Percentiles rank a stretch among this genome's conserved stretches.
These are phyloP conservation scores for Ananas comosus DNA, from an alignment of 176 grass and related monocot species.

Conservation along the genomic window DNA sequence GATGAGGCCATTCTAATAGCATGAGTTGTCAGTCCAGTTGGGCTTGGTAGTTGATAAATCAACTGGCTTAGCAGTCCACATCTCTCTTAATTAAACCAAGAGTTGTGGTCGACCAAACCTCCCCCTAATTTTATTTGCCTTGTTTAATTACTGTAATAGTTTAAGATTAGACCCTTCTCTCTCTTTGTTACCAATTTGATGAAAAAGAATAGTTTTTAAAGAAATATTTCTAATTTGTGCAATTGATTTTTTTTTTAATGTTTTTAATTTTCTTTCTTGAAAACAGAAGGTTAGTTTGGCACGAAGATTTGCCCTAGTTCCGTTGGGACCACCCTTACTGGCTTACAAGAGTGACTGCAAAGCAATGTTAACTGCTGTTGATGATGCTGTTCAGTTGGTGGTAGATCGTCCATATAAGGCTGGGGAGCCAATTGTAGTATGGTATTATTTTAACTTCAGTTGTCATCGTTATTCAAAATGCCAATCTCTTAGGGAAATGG, in stretches of 20 bases:
- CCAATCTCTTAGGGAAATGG: too few species aligned
- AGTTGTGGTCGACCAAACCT: too few species aligned
- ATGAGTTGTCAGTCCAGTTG: too few species aligned
- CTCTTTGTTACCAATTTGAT: too few species aligned
- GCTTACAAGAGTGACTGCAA: constrained; percentile 99
- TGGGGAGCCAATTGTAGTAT: constrained; percentile 80
- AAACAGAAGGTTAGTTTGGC: constrained; percentile 93
- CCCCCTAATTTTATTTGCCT: too few species aligned
- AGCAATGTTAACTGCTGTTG: constrained; percentile 80
- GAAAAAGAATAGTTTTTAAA: background rate
- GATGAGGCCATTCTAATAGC: too few species aligned
- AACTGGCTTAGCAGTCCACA: too few species aligned
- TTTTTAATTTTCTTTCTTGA: constrained; percentile 22
- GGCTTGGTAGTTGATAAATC: too few species aligned
- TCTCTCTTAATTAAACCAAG: too few species aligned
- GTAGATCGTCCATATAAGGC: constrained; percentile 79
- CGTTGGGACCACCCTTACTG: constrained; percentile 84
- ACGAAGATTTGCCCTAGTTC: constrained; percentile 90
- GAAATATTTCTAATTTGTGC: constrained; percentile 1
- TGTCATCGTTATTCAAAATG: background rate
- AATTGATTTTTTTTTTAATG: background rate
- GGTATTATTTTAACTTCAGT: constrained; percentile 59
- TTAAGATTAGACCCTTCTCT: too few species aligned
- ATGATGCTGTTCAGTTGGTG: constrained; percentile 73
- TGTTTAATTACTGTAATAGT: too few species aligned